A percentile compares a stretch with the other conserved stretches of the same genome.
Conservation (phyloP, 192 early-diverging fungal genomes). For the Entophlyctis helioformis region DNA sequence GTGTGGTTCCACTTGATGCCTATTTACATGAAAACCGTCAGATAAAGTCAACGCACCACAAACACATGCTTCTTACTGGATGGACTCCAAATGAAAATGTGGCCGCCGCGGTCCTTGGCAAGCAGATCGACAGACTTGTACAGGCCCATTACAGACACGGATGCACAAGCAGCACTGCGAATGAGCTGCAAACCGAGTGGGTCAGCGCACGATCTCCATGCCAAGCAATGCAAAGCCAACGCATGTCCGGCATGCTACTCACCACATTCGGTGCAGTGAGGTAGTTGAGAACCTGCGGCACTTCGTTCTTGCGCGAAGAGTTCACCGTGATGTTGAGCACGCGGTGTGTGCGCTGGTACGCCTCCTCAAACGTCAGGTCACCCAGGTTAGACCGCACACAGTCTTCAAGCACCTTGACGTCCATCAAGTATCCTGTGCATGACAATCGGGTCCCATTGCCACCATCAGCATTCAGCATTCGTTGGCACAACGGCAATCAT, state of each 20-base stretch:
- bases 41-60: no score
- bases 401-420: conserved; percentile 63
- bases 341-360: conserved; percentile 49
- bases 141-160: conserved; percentile 57
- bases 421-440: conserved; percentile 50
- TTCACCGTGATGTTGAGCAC: conserved; percentile 70
- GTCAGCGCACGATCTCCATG: background rate
- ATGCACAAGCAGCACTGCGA: conserved; percentile 63
- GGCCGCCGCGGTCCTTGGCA: conserved; percentile 58
- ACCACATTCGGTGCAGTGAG: conserved; percentile 69
- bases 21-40: no score
- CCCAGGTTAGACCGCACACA: conserved; percentile 63
- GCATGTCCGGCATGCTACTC: conserved; percentile 8
- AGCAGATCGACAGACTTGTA: conserved; percentile 54
- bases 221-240: background rate
- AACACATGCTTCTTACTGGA: no score
- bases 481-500: no score
- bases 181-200: conserved; percentile 36
- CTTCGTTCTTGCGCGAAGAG: conserved; percentile 58
- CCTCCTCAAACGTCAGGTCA: conserved; percentile 49
- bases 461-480: background rate
- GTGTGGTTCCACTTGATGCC: no score
- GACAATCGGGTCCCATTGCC: background rate
- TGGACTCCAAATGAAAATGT: conserved; percentile 53
- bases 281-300: conserved; percentile 63